phyloP scores from a whole-genome alignment of 1,139 yeast genomes.

The Lodderomyces beijingensis region DNA sequence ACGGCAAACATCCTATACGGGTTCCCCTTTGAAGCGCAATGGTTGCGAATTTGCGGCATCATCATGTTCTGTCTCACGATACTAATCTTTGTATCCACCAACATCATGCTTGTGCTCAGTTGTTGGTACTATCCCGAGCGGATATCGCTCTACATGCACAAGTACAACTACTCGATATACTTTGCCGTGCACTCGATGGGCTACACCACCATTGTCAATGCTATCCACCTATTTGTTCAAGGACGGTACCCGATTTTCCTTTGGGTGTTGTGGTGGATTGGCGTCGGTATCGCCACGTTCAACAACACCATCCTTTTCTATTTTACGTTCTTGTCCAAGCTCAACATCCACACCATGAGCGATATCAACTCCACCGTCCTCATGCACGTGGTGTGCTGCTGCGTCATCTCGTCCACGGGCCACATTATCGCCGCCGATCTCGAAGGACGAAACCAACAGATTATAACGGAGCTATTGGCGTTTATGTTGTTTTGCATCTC shows the following conservation, averaged over 20 bases:
- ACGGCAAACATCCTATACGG: too few species aligned
- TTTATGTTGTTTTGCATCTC: constrained; percentile 10
- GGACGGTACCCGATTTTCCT: constrained; percentile 17
- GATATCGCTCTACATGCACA: too few species aligned
- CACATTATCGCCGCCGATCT: constrained; percentile 10
- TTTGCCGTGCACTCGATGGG: constrained; percentile 84
- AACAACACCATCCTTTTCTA: constrained; percentile 11
- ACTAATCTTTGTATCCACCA: too few species aligned
- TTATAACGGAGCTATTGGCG: constrained; percentile 10
- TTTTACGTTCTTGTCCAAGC: constrained; percentile 12
- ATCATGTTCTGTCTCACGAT: too few species aligned
- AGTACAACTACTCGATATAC: too few species aligned
- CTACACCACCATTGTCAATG: constrained; percentile 56
- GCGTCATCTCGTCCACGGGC: constrained; percentile 11
- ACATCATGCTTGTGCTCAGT: too few species aligned
- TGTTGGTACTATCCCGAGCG: too few species aligned
- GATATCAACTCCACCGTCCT: too few species aligned
- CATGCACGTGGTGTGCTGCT: constrained; percentile 12
- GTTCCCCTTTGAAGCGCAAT: too few species aligned
- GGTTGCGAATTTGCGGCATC: too few species aligned
- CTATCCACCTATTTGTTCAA: constrained; percentile 30
- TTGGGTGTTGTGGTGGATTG: constrained; percentile 15
- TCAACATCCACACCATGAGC: constrained; percentile 7
- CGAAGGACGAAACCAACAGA: constrained; percentile 7
- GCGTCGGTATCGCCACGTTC: constrained; percentile 11